Evolutionary conservation across 768 basidiomycete species (phyloP), one percentile per base, ranked within the genome.

Genomic region (Cytidiella melzeri): DNA sequence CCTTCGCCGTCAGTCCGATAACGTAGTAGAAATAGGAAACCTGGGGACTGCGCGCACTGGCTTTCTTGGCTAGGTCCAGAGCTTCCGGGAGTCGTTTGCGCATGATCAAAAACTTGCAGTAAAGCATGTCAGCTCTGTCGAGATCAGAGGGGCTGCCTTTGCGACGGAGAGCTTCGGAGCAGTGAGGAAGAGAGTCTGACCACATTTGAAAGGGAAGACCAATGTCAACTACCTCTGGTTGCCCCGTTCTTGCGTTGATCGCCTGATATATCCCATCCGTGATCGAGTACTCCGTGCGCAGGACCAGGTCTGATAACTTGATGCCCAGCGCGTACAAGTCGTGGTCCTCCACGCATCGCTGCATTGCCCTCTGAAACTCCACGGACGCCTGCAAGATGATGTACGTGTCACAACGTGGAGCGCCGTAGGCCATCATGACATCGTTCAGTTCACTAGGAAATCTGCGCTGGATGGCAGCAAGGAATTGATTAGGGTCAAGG

Each of bases 11-110:
- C 23, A 84, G 67, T 0, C 77, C 73, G 51, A 82, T 69, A 18
- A 75, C 77, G 52, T 85, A 83, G 51, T 83, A 80, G 60, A 76
- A 83, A 61, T 84, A 85, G 3, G 77, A 78, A 21, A 77, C 69
- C 19, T 76, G 68, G 1, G 83, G 81, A 53, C 73, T 82, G 25
- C 80, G 75, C 53, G 73, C 61, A 28, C 84, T 61, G 1, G 69
- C 73, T 30, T 69, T 67, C 49, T 71, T 67, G 0, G 80, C 81
- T 5, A 73, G 56, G 12, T 59, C 60, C 41, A 75, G 66, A 1
- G 81, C 80, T 10, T 80, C 74, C 3, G 68, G 60, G 26, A 79
- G 64, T 24, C 74, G 73, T 19, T 68, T 64, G 45, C 67, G 70
- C 62, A 81, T 72, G 59, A 84, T 74, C 46, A 61, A 55, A 58